phyloP scores from a whole-genome alignment of 1,139 yeast genomes.

The Suhomyces guaymorum region DNA sequence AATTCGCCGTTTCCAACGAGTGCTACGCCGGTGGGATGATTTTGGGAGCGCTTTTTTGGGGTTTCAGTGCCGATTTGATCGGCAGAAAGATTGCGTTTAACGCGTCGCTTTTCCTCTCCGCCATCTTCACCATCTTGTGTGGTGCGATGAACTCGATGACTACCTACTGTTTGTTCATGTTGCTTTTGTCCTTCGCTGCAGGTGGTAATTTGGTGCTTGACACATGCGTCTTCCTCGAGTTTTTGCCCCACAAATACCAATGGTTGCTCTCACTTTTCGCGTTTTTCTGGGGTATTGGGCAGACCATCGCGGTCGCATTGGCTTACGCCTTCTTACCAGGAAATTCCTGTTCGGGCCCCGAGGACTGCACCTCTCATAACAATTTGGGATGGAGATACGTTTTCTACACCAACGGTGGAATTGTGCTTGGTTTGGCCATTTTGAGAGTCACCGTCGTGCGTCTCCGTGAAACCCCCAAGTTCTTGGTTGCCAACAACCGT shows the following conservation, averaged over 20 bases:
- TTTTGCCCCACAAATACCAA: constrained; percentile 26
- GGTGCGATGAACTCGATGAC: constrained; percentile 35
- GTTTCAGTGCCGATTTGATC: constrained; percentile 25
- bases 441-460: constrained; percentile 33
- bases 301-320: constrained; percentile 31
- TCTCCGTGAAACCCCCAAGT: constrained; percentile 39
- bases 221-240: constrained; percentile 32
- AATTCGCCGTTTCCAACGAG: constrained; percentile 30
- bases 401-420: constrained; percentile 35
- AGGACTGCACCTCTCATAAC: constrained; percentile 31
- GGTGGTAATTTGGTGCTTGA: constrained; percentile 36
- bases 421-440: constrained; percentile 32
- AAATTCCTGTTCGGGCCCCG: constrained; percentile 27
- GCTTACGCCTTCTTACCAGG: constrained; percentile 37
- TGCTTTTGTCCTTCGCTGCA: constrained; percentile 26
- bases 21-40: constrained; percentile 48
- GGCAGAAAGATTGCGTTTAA: constrained; percentile 40
- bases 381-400: constrained; percentile 42
- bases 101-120: constrained; percentile 28
- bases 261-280: constrained; percentile 45
- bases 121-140: constrained; percentile 26
- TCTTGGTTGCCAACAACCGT: constrained; percentile 33
- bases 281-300: constrained; percentile 41
- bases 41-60: constrained; percentile 48
- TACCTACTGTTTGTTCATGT: constrained; percentile 28